phyloP scores from a whole-genome alignment of 495 filamentous ascomycete species.

The Podospora fimiseda region DNA sequence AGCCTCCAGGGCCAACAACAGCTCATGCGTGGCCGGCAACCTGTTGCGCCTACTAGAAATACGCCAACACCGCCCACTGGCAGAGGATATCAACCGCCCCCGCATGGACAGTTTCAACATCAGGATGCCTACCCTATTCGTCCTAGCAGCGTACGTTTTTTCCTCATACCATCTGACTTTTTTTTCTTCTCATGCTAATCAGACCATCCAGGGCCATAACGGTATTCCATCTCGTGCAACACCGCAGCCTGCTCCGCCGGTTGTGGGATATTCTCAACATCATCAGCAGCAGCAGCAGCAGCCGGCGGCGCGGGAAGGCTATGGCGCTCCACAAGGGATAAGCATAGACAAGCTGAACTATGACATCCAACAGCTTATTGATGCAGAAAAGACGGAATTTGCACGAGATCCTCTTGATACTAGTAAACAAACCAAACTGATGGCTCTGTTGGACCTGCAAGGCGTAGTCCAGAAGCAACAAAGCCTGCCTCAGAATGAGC shows the following conservation, averaged over 20 bases:
- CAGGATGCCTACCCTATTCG: constrained; percentile 19
- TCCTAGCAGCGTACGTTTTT: constrained; percentile 19
- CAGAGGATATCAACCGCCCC: constrained; percentile 24
- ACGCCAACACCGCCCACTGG: constrained; percentile 62
- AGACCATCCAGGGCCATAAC: constrained; percentile 17
- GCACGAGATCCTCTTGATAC: constrained; percentile 66
- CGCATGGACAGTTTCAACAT: constrained; percentile 18
- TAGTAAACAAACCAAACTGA: constrained; percentile 66
- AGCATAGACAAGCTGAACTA: constrained; percentile 69
- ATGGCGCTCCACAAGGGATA: constrained; percentile 37
- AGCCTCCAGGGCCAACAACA: constrained; percentile 59
- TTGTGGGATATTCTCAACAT: constrained; percentile 23
- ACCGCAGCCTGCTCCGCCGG: constrained; percentile 27
- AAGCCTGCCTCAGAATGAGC: constrained; percentile 69
- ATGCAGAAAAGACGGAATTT: constrained; percentile 60
- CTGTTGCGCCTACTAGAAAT: constrained; percentile 52
- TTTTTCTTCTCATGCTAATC: constrained; percentile 11
- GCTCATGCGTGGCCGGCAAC: constrained; percentile 49
- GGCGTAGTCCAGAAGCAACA: constrained; percentile 63
- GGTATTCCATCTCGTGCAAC: constrained; percentile 24
- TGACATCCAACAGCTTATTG: constrained; percentile 73
- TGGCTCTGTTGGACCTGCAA: constrained; percentile 83
- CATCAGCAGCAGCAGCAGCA: constrained; percentile 7
- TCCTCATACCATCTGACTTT: not conserved
- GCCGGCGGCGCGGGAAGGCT: constrained; percentile 18